A percentile compares a stretch with the other conserved stretches of the same genome.
phyloP scores from a whole-genome alignment of 768 basidiomycete species.

The Exsudoporus frostii region DNA sequence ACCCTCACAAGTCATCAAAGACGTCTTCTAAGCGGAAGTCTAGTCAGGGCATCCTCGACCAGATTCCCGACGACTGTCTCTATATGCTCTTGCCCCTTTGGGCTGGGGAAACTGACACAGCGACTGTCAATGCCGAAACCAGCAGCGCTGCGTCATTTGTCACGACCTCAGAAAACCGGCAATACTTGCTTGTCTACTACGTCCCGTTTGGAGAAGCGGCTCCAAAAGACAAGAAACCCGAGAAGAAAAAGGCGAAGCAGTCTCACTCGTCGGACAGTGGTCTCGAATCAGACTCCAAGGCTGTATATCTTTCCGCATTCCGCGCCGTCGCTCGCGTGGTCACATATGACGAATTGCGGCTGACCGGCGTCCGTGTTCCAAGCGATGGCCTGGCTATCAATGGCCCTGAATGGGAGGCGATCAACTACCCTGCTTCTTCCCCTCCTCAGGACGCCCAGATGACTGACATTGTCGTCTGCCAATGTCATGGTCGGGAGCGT shows the following conservation, averaged over 20 bases:
- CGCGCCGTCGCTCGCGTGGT: constrained; percentile 74
- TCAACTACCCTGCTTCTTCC: constrained; percentile 32
- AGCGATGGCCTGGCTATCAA: constrained; percentile 66
- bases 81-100: constrained; percentile 88
- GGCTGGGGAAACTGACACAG: constrained; percentile 69
- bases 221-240: constrained; percentile 18
- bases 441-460: constrained; percentile 34
- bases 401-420: constrained; percentile 53
- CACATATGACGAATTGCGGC: constrained; percentile 65
- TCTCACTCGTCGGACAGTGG: constrained; percentile 28
- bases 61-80: constrained; percentile 64
- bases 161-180: constrained; percentile 48
- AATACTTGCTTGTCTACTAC: constrained; percentile 80
- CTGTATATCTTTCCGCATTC: constrained; percentile 60
- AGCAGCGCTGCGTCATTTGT: constrained; percentile 35
- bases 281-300: constrained; percentile 37
- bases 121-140: constrained; percentile 18
- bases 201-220: constrained; percentile 43
- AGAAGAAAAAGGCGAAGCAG: constrained; percentile 33
- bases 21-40: constrained; percentile 16
- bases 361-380: constrained; percentile 71
- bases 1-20: constrained; percentile 32
- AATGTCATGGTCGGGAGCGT: constrained; percentile 56
- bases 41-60: constrained; percentile 47
- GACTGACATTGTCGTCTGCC: constrained; percentile 49